Base-by-base conservation (phyloP, 345 rosid genomes). In the Rubroshorea leprosula region DNA sequence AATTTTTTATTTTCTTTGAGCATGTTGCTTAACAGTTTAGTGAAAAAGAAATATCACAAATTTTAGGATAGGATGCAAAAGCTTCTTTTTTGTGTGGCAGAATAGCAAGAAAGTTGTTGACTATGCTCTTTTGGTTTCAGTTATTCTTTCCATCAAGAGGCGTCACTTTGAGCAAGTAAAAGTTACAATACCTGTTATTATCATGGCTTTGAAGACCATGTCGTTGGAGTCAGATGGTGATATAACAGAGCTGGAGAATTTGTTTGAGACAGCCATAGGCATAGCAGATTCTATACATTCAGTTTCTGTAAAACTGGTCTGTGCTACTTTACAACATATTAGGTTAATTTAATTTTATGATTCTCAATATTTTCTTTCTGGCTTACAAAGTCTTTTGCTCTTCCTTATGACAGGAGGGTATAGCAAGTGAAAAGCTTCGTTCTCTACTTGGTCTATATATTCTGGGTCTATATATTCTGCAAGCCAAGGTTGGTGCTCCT, bases 141-240 rank as follows among this genome's bases (percentile, higher is more conserved):
- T 83, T 20, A 74, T 89, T 49, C 72, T 44, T 61, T 79, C 63
- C 61, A 68, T 80, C 65, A 69, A 59, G 71, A 87, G 88, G 80
- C 92, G 80, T 49, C 96, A 87, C 53, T 82, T 78, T 63, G 81
- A 89, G 75, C 97, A 89, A 68, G 64, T 81, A 44, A 89, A 79
- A 71, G 90, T 71, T 31, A 88, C 85, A 48, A 60, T 84, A 64
- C 93, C 87, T 31, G 66, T 86, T 49, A 66, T 84, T 63, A 52
- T 92, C 43, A 76, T 73, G 54, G 86, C 79, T 50, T 64, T 86
- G 60, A 76, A 77, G 74, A 76, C 44, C 22, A 68, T 78, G 43
- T 72, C 74, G 15, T 68, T 66, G 44, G 82, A 80, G 68, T 39
- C 74, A 22, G 61, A 57, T 24, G 76, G 58, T 41, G 72, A 53